phyloP scores from a whole-genome alignment of 495 filamentous ascomycete species.

The Hyaloscypha finlandica region DNA sequence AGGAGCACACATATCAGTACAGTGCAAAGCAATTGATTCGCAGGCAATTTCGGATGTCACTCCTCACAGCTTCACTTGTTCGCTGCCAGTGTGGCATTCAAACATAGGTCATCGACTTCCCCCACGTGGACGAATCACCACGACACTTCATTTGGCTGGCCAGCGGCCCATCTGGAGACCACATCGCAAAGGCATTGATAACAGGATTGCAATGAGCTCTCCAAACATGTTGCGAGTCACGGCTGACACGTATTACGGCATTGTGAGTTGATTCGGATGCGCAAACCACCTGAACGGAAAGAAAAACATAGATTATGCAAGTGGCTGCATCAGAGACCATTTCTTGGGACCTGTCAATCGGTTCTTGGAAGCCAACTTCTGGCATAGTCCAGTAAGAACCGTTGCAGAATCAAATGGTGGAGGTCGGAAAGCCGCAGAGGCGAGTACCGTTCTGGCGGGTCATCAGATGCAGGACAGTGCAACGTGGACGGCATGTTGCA shows the following conservation, averaged over 20 bases:
- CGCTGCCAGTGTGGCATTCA: neutral
- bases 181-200: neutral
- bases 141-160: neutral
- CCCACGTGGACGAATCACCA: neutral
- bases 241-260: neutral
- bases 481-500: neutral
- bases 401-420: neutral
- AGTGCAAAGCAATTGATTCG: neutral
- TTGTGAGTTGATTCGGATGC: neutral
- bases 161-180: neutral
- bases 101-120: neutral
- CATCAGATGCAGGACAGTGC: neutral
- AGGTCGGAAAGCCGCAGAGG: neutral
- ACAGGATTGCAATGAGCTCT: neutral
- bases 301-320: neutral
- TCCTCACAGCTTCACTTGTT: neutral
- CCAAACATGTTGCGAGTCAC: neutral
- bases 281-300: neutral
- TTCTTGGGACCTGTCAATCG: neutral
- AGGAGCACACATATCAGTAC: neutral
- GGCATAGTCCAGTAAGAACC: neutral
- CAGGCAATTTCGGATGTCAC: neutral
- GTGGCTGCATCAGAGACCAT: neutral
- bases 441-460: conserved; percentile 5
- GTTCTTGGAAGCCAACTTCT: neutral